These are phyloP conservation scores for Aspergillus uvarum DNA, from an alignment of 2,329 filamentous ascomycete species.

Conservation along the genomic window DNA sequence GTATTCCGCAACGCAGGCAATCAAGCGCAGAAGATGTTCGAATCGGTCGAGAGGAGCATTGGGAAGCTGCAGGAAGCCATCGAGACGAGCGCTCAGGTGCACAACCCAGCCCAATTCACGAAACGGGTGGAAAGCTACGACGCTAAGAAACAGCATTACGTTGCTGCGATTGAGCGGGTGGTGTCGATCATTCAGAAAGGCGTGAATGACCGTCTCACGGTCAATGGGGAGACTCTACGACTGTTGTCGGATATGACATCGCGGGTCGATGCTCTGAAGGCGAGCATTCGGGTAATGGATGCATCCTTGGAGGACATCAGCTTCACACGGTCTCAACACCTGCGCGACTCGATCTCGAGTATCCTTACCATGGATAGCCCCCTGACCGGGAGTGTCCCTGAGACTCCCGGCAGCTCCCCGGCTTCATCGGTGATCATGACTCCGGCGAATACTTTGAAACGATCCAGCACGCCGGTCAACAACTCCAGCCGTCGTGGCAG, in stretches of 20 bases:
- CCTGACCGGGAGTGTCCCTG: conserved; percentile 65
- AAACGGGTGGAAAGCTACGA: conserved; percentile 94
- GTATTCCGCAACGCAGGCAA: conserved; percentile 91
- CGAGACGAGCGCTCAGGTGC: conserved; percentile 71
- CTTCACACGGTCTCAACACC: conserved; percentile 64
- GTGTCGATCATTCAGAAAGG: conserved; percentile 91
- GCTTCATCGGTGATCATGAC: conserved; percentile 63
- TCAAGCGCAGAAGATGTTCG: conserved; percentile 94
- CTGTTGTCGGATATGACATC: conserved; percentile 81
- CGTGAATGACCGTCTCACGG: conserved; percentile 90
- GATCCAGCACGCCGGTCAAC: conserved; percentile 45
- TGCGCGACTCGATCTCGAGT: conserved; percentile 90
- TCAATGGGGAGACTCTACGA: conserved; percentile 91
- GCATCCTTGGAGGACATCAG: conserved; percentile 68
- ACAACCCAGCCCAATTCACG: conserved; percentile 65
- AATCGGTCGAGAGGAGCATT: conserved; percentile 87
- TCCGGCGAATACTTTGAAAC: conserved; percentile 53
- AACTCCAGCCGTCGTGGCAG: conserved; percentile 50
- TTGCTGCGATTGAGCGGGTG: conserved; percentile 87
- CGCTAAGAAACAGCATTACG: conserved; percentile 91
- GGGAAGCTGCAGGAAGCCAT: conserved; percentile 77
- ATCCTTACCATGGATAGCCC: conserved; percentile 82
- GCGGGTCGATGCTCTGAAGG: conserved; percentile 75
- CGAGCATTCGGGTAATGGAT: conserved; percentile 76
- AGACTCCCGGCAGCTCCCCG: conserved; percentile 70